A percentile compares a stretch with the other conserved stretches of the same genome.
Conservation (phyloP, 352 stramenopile species). For the Peronospora destructor region DNA sequence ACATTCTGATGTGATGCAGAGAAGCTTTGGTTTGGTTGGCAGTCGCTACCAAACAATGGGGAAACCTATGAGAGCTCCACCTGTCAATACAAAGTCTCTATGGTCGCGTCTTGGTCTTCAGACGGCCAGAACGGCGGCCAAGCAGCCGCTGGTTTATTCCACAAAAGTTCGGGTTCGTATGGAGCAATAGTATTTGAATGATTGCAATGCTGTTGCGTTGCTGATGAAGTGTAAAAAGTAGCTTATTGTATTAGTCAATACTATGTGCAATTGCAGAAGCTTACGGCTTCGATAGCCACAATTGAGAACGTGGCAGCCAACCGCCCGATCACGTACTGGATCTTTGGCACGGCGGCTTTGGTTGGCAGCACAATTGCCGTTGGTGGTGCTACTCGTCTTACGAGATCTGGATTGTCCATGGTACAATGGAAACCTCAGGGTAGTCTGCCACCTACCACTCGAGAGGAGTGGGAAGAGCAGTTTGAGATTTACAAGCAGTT, state of each 20-base stretch:
- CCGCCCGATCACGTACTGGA: constrained; percentile 90
- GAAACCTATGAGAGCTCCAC: constrained; percentile 27
- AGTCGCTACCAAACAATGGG: constrained; percentile 64
- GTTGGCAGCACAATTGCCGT: constrained; percentile 97
- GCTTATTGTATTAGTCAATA: constrained; percentile 3
- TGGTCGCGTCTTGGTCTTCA: constrained; percentile 34
- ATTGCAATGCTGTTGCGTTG: constrained; percentile 12
- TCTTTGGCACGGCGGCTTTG: constrained; percentile 90
- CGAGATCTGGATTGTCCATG: constrained; percentile 95
- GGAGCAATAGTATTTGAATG: background rate
- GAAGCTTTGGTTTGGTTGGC: constrained; percentile 17
- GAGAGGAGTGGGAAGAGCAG: constrained; percentile 92
- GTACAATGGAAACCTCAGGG: constrained; percentile 96
- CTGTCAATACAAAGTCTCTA: constrained; percentile 29
- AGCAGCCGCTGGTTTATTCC: constrained; percentile 53
- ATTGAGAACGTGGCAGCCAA: constrained; percentile 81
- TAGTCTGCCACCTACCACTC: constrained; percentile 86
- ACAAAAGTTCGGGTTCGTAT: constrained; percentile 62
- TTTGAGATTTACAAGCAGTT: constrained; percentile 98
- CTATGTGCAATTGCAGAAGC: constrained; percentile 32
- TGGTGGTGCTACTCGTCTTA: constrained; percentile 95
- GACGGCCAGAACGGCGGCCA: constrained; percentile 20
- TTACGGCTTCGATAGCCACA: constrained; percentile 45
- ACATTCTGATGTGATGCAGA: constrained; percentile 13
- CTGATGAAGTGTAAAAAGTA: background rate